Conservation (phyloP, 2,329 filamentous ascomycete genomes). For the Cytospora mali region DNA sequence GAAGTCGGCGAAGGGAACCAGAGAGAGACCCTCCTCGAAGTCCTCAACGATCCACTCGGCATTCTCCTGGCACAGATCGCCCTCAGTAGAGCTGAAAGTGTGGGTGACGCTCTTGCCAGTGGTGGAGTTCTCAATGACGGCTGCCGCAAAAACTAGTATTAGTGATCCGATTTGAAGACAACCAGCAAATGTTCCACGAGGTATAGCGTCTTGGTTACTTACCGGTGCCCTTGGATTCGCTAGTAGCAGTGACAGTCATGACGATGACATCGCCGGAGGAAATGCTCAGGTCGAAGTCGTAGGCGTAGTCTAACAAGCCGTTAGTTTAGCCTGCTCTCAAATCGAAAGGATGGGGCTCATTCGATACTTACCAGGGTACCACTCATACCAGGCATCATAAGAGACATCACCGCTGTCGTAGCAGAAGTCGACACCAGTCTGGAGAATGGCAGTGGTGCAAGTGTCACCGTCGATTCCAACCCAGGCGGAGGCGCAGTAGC, state of each 20-base stretch:
- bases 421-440: constrained; percentile 60
- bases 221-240: constrained; percentile 42
- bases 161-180: too few species aligned
- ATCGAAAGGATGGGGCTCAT: too few species aligned
- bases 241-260: constrained; percentile 38
- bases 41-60: constrained; percentile 66
- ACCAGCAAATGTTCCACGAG: too few species aligned
- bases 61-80: constrained; percentile 53
- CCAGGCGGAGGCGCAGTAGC: constrained; percentile 56
- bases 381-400: constrained; percentile 58
- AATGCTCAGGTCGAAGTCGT: constrained; percentile 26
- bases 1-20: constrained; percentile 50
- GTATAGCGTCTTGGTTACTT: constrained; percentile 13
- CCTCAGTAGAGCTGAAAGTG: constrained; percentile 47
- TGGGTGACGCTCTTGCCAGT: constrained; percentile 55
- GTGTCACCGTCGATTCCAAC: constrained; percentile 55
- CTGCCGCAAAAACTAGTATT: constrained; percentile 30
- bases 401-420: constrained; percentile 43
- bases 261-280: constrained; percentile 23
- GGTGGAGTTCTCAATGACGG: constrained; percentile 47
- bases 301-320: constrained; percentile 43
- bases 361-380: constrained; percentile 46
- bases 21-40: constrained; percentile 41
- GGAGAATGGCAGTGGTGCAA: constrained; percentile 53
- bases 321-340: too few species aligned